Evolutionary conservation across 257 asterid species (phyloP), one percentile per base, ranked within the genome.

Genomic region (Euphrasia confusa): DNA sequence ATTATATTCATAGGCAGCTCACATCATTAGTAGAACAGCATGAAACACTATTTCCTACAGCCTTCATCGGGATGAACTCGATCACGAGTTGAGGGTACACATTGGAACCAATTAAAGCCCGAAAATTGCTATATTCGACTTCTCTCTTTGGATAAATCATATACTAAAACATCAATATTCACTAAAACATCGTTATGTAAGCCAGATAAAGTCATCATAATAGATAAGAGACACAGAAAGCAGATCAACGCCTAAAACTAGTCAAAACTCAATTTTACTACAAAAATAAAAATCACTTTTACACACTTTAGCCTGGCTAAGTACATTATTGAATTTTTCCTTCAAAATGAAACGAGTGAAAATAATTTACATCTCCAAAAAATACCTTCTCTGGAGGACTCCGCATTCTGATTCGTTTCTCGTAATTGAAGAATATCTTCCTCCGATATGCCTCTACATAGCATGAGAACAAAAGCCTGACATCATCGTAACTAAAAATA

Each of bases 311-410:
- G 68, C 39, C 35, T 15, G 61, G 59, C 45, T 15, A 30, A 61
- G 58, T 60, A 12, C 12, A 53, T n/a, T 33, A 33, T 7, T 58
- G 47, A 27, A 5, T 13, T 50, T 40, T 53, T 39, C 27, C 59
- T 42, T 9, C 28, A 24, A 65, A 65, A 18, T 45, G 66, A 71
- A 27, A 15, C 12, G 9, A 18, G 60, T 57, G 64, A 17, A 62
- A 52, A 8, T 10, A 21, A 63, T 42, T 21, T 32, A 58, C 48
- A 54, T 52, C 39, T 55, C 13, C 53, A 55, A 17, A 30, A 10
- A 39, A 24, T 77, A 87, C 97, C 97, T 90, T 90, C 80, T 90
- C 97, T 0, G 97, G 97, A 73, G 96, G 93, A 81, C 95, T 87
- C 65, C 96, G 75, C 95, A 87, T 87, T 73, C 96, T 77, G 54